Conservation (phyloP, 139 green algal genomes). For the Chlamydomonas schloesseri region DNA sequence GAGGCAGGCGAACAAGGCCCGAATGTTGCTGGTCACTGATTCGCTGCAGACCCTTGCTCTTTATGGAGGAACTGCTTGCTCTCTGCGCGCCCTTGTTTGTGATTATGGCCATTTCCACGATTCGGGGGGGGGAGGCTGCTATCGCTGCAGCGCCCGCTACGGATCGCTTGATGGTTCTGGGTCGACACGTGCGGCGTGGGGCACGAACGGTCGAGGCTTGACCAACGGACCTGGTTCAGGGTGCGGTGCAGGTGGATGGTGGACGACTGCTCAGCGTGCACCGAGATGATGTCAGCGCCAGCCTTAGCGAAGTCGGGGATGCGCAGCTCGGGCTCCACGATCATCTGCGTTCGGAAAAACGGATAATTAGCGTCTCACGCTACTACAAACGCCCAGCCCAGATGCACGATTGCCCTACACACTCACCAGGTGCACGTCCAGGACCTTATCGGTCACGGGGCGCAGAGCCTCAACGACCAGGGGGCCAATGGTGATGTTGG, state of each 20-base stretch:
- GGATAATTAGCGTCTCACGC: background rate
- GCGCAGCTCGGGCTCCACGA: conserved; percentile 98
- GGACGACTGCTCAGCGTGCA: conserved; percentile 90
- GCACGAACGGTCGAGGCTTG: no score
- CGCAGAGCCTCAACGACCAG: conserved; percentile 96
- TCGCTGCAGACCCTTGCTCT: no score
- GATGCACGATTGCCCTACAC: background rate
- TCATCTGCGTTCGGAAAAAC: conserved; percentile 81
- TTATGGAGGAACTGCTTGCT: no score
- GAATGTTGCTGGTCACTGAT: no score
- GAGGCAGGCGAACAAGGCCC: no score
- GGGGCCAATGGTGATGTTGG: conserved; percentile 99
- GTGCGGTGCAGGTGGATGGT: conserved; percentile 98
- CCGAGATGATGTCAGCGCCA: conserved; percentile 98
- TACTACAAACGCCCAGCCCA: background rate
- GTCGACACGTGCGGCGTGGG: no score
- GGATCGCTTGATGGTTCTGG: no score
- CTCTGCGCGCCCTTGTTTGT: no score
- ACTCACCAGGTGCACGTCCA: conserved; percentile 94
- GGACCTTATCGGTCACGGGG: conserved; percentile 94
- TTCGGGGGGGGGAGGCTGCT: no score
- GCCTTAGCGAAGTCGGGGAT: conserved; percentile 97
- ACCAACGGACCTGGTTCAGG: conserved; percentile 82
- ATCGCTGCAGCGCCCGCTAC: no score
- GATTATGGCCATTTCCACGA: no score